Evolutionary conservation across 2,329 filamentous ascomycete species (phyloP).

Genomic region (Elsinoe arachidis): DNA sequence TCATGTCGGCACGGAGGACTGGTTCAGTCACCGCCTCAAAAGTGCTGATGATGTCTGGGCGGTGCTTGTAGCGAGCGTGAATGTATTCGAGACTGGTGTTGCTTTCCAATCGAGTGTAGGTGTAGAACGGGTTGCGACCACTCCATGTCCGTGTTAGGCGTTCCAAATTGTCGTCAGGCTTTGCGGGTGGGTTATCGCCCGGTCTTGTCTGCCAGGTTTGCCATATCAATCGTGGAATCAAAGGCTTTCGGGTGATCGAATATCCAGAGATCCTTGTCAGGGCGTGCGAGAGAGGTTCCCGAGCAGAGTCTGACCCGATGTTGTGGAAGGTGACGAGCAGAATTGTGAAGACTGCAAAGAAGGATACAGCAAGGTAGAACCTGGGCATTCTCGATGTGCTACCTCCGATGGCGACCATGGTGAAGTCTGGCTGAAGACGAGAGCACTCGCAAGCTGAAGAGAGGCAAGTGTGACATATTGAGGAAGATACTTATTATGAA

Average conservation of each 20-base stretch:
- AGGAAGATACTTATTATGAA: no score
- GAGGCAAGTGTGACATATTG: no score
- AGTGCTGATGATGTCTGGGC: conserved; percentile 15
- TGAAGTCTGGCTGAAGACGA: no score
- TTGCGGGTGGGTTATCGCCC: not conserved
- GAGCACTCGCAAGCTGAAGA: no score
- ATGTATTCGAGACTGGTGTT: conserved; percentile 15
- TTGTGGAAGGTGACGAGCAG: not conserved
- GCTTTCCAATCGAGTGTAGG: conserved; percentile 16
- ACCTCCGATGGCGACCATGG: no score
- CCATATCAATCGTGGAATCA: conserved; percentile 15
- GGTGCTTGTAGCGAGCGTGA: conserved; percentile 10
- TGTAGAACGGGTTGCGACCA: conserved; percentile 14
- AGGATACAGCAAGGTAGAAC: not conserved
- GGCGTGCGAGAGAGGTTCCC: not conserved
- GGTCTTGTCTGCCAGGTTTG: conserved; percentile 13
- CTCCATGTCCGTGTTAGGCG: conserved; percentile 14
- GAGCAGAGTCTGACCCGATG: not conserved
- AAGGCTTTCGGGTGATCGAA: not conserved
- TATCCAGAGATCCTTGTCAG: not conserved
- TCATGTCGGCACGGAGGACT: conserved; percentile 18
- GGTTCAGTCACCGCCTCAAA: conserved; percentile 13
- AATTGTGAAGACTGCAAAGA: not conserved
- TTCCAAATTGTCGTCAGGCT: conserved; percentile 12
- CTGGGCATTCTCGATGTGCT: not conserved